These are phyloP conservation scores for Rhizomucor pusillus DNA, from an alignment of 371 early-diverging fungal species.

Conservation along the genomic window DNA sequence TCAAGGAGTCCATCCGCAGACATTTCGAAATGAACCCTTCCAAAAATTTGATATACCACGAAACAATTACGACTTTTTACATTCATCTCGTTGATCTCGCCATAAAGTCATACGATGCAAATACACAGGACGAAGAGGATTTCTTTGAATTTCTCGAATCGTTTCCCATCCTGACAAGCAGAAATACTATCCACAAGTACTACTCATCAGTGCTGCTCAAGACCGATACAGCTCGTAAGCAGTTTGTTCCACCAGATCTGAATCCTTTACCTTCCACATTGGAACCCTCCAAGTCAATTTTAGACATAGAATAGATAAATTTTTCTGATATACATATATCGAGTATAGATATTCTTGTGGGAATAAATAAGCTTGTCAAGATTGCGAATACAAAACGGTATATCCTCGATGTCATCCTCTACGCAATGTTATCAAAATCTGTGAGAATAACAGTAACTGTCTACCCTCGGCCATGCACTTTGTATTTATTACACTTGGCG, in stretches of 20 bases:
- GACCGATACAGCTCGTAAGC: conserved; percentile 33
- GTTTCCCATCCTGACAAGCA: conserved; percentile 45
- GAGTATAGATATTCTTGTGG: too few relatives aligned
- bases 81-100: conserved; percentile 48
- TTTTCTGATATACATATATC: conserved; percentile 1
- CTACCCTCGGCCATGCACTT: too few relatives aligned
- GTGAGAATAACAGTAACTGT: too few relatives aligned
- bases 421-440: too few relatives aligned
- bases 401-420: too few relatives aligned
- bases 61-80: conserved; percentile 60
- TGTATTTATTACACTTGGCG: too few relatives aligned
- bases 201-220: conserved; percentile 44
- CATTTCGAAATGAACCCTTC: conserved; percentile 45
- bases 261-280: conserved; percentile 32
- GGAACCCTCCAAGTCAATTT: not conserved
- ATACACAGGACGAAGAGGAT: conserved; percentile 31
- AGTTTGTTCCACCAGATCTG: conserved; percentile 45
- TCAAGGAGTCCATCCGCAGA: conserved; percentile 40
- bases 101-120: conserved; percentile 17
- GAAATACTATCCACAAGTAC: conserved; percentile 38
- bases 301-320: not conserved
- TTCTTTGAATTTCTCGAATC: conserved; percentile 53
- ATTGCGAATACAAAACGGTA: too few relatives aligned
- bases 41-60: conserved; percentile 44
- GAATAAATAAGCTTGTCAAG: too few relatives aligned